Conservation (phyloP, 768 basidiomycete species). For the Hypholoma sublateritium region DNA sequence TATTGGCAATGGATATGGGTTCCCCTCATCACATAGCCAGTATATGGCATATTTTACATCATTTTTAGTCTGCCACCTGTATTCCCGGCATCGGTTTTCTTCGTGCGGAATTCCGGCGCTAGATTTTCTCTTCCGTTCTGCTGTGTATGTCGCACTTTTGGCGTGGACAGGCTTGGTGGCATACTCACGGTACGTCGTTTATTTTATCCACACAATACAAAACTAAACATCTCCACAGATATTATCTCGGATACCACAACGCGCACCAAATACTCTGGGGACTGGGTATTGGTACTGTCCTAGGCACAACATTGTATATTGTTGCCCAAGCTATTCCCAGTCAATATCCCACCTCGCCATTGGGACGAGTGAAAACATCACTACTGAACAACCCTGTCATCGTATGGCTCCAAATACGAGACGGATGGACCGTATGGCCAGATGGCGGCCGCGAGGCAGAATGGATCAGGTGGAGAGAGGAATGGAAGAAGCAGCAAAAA, state of each 20-base stretch:
- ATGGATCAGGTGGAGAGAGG: slow-evolving; percentile 64
- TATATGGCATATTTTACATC: slow-evolving; percentile 87
- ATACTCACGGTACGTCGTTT: slow-evolving; percentile 64
- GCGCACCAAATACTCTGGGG: slow-evolving; percentile 77
- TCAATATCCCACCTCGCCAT: slow-evolving; percentile 47
- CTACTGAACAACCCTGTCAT: slow-evolving; percentile 58
- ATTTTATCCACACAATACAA: neutral
- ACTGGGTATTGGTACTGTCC: slow-evolving; percentile 54
- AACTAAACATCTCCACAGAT: slow-evolving; percentile 36
- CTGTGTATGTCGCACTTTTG: slow-evolving; percentile 49
- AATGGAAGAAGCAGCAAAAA: slow-evolving; percentile 47
- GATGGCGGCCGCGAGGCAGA: slow-evolving; percentile 78
- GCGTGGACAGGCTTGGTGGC: slow-evolving; percentile 67
- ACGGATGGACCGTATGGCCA: slow-evolving; percentile 80
- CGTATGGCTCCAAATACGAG: slow-evolving; percentile 69
- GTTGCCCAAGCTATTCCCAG: slow-evolving; percentile 59
- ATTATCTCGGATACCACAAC: slow-evolving; percentile 73
- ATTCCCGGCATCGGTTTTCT: slow-evolving; percentile 58
- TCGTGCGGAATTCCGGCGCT: slow-evolving; percentile 49
- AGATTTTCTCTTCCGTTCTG: slow-evolving; percentile 48
- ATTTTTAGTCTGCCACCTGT: slow-evolving; percentile 73
- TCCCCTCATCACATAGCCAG: slow-evolving; percentile 88
- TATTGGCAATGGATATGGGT: slow-evolving; percentile 75
- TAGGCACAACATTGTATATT: slow-evolving; percentile 56
- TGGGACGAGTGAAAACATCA: slow-evolving; percentile 48